Percentiles rank a stretch among this genome's conserved stretches.
phyloP scores from a whole-genome alignment of 2,329 filamentous ascomycete genomes.

The Sporothrix curviconia region DNA sequence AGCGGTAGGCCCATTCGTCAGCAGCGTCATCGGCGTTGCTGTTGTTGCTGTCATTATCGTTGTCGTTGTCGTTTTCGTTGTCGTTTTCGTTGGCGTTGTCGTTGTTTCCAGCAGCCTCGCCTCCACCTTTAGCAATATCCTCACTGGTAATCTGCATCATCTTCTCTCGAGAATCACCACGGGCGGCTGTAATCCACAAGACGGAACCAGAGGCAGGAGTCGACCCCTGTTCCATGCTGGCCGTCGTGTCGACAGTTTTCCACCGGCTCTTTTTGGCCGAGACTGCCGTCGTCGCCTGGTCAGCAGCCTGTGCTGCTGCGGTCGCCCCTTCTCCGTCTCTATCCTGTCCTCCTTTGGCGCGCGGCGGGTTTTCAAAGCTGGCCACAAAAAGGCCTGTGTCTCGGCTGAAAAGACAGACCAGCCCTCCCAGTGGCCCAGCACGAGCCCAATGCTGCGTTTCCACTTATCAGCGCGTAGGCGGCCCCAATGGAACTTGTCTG shows the following conservation, averaged over 20 bases:
- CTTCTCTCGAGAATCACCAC: no score
- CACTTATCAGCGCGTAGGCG: slow-evolving; percentile 76
- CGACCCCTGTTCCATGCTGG: slow-evolving; percentile 27
- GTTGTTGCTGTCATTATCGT: no score
- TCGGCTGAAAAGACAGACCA: slow-evolving; percentile 69
- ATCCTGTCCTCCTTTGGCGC: slow-evolving; percentile 27
- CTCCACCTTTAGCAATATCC: no score
- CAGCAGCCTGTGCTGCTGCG: not conserved
- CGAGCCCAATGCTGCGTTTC: slow-evolving; percentile 65
- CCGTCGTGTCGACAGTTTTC: slow-evolving; percentile 42
- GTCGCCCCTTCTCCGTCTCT: not conserved
- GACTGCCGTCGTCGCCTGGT: slow-evolving; percentile 17
- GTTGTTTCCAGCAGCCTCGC: no score
- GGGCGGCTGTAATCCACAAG: not conserved
- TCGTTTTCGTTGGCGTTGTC: not conserved
- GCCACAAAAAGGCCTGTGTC: slow-evolving; percentile 64
- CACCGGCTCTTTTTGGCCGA: slow-evolving; percentile 37
- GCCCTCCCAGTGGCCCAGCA: slow-evolving; percentile 65
- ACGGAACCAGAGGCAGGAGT: not conserved
- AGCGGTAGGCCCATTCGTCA: slow-evolving; percentile 17
- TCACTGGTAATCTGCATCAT: no score
- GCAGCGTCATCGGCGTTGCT: slow-evolving; percentile 18
- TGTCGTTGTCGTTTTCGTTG: no score
- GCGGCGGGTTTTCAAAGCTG: slow-evolving; percentile 65
- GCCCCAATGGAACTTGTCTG: slow-evolving; percentile 70